Evolutionary conservation across 176 grass and related monocot genomes (phyloP).

Genomic region (Cenchrus americanus): DNA sequence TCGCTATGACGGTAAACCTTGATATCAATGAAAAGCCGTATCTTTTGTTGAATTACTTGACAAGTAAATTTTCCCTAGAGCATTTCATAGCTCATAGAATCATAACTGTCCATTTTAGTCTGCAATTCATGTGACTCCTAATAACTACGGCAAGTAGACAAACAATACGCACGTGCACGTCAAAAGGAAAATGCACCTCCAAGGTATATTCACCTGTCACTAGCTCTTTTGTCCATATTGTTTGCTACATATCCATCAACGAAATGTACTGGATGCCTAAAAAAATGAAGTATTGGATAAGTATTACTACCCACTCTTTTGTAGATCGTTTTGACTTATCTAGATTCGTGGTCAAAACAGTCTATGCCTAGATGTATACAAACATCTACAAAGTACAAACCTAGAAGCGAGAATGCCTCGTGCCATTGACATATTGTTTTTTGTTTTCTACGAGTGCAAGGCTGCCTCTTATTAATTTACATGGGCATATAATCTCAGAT

Average conservation of each 20-base stretch:
- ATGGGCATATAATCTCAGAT: slow-evolving; percentile 20
- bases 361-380: too few relatives aligned
- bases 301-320: too few relatives aligned
- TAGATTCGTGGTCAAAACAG: too few relatives aligned
- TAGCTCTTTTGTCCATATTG: too few relatives aligned
- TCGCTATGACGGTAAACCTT: too few relatives aligned
- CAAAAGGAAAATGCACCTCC: too few relatives aligned
- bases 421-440: neutral
- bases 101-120: neutral
- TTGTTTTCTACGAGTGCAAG: neutral
- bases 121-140: neutral
- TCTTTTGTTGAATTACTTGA: neutral
- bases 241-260: too few relatives aligned
- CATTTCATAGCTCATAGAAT: neutral
- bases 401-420: neutral
- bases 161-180: too few relatives aligned
- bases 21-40: neutral
- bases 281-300: too few relatives aligned
- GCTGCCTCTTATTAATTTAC: slow-evolving; percentile 44
- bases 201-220: too few relatives aligned
- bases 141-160: neutral
- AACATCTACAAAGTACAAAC: neutral
- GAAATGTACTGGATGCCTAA: too few relatives aligned
- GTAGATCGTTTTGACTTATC: too few relatives aligned
- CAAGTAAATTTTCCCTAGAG: neutral